Percentiles rank a stretch among this genome's conserved stretches.
Conservation (phyloP, 352 stramenopile species). For the Pythium graminicola region DNA sequence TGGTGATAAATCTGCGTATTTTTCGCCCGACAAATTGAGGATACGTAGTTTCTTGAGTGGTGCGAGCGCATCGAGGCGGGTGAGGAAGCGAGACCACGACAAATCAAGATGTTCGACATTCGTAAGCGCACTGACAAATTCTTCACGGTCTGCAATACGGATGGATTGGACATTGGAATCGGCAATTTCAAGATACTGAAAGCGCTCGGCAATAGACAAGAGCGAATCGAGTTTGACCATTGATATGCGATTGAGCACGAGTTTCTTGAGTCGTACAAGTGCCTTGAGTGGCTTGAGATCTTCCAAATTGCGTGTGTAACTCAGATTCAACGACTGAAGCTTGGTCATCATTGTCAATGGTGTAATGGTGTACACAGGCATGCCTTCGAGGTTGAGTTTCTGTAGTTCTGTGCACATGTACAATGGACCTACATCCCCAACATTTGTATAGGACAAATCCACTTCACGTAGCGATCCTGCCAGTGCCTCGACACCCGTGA, state of each 20-base stretch:
- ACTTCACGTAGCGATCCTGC: slow-evolving; percentile 7
- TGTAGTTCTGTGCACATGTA: slow-evolving; percentile 5
- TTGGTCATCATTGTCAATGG: slow-evolving; percentile 9
- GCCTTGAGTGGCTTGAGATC: slow-evolving; percentile 14
- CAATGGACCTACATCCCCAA: slow-evolving; percentile 17
- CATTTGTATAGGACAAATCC: slow-evolving; percentile 9
- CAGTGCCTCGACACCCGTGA: slow-evolving; percentile 15
- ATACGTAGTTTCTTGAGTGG: slow-evolving; percentile 15
- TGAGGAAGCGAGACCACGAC: slow-evolving; percentile 22
- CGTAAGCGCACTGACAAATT: slow-evolving; percentile 16
- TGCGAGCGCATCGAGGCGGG: slow-evolving; percentile 9
- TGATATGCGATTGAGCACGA: slow-evolving; percentile 23
- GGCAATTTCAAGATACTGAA: slow-evolving; percentile 22
- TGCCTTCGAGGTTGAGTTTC: slow-evolving; percentile 13
- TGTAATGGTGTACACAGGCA: slow-evolving; percentile 10
- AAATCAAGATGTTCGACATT: slow-evolving; percentile 20
- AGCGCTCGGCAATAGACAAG: slow-evolving; percentile 4
- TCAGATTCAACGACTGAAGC: slow-evolving; percentile 15
- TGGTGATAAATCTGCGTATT: slow-evolving; percentile 17
- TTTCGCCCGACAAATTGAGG: slow-evolving; percentile 21
- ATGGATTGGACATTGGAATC: slow-evolving; percentile 24
- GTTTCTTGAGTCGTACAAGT: slow-evolving; percentile 12
- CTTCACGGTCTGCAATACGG: slow-evolving; percentile 7
- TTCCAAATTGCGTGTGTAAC: slow-evolving; percentile 16
- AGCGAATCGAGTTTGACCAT: slow-evolving; percentile 16